Evolutionary conservation across 345 rosid species (phyloP).

Genomic region (Gossypium anomalum): DNA sequence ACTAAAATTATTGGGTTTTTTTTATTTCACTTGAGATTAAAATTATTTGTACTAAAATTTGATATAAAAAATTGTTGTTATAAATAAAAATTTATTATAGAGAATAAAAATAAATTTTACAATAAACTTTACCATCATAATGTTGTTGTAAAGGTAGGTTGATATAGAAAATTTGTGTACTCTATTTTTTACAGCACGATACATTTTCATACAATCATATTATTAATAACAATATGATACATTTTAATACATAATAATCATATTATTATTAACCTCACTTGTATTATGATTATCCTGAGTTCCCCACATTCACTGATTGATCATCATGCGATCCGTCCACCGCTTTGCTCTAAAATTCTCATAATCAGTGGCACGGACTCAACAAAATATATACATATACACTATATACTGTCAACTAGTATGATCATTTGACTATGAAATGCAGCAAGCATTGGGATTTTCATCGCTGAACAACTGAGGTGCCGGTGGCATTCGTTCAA

Average conservation of each 20-base stretch:
- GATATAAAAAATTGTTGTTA: too few relatives aligned
- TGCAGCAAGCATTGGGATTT: constrained; percentile 91
- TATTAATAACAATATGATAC: background rate
- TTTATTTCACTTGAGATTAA: too few relatives aligned
- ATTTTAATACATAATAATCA: background rate
- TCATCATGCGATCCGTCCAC: background rate
- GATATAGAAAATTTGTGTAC: too few relatives aligned
- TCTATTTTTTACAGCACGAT: too few relatives aligned
- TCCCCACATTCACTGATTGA: background rate
- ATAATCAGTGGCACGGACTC: background rate
- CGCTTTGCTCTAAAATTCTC: constrained; percentile 13
- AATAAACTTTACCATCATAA: too few relatives aligned
- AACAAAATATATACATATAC: background rate
- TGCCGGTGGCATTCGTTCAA: constrained; percentile 74
- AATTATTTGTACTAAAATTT: too few relatives aligned
- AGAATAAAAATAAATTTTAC: too few relatives aligned
- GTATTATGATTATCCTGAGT: background rate
- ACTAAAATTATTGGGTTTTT: too few relatives aligned
- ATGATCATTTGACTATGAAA: constrained; percentile 38
- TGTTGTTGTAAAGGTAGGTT: too few relatives aligned
- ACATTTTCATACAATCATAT: too few relatives aligned
- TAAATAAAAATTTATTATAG: too few relatives aligned
- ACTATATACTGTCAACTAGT: constrained; percentile 12
- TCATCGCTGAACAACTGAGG: constrained; percentile 96
- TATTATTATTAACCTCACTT: background rate